Base-by-base conservation (phyloP, 768 basidiomycete genomes). In the Lactifluus piperatus region DNA sequence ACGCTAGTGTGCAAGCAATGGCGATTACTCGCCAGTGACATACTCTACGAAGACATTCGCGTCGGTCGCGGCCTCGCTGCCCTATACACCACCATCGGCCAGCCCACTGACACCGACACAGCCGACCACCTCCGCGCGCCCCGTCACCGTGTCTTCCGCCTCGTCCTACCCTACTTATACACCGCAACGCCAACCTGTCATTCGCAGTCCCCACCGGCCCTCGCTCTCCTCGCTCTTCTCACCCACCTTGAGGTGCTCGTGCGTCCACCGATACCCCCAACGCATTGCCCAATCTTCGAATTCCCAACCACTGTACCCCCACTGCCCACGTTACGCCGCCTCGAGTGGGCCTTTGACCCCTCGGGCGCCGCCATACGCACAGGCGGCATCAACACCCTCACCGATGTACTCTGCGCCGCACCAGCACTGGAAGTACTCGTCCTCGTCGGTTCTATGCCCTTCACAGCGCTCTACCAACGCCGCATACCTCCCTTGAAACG, bases 1-100 rank as follows among this genome's bases (percentile, higher is more conserved):
- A 27, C 50, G 13, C 53, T 56, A 18, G 63, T 64, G 5, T 64
- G 63, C 53, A 62, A 48, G 29, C 56, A 50, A 20, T 64, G 63
- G 63, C 53, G 44, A 18, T 14, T 20, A 4, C 60, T 64, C 36
- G 60, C 44, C 11, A 18, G 20, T 1, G 52, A 62, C 47, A 37
- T 64, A 29, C 56, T 62, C 37, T 64, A 62, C 52, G 63, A 62
- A n/a, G 63, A 64, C 50, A 45, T 64, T 51, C 63, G 49, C 44
- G 47, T 62, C 43, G 55, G 52, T 3, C 52, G 3, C 22, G 63
- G 63, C 20, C 29, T 56, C 20, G 5, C 60, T 29, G 56, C 56
- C 11, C 60, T 64, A 34, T 24, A 32, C n/a, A 30, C 51, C 0
- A n/a, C 52, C 5, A 37, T 63, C 11, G 22, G 20, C 14, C 18